These are phyloP conservation scores for Aspergillus bombycis DNA, from an alignment of 2,329 filamentous ascomycete species.

Conservation along the genomic window DNA sequence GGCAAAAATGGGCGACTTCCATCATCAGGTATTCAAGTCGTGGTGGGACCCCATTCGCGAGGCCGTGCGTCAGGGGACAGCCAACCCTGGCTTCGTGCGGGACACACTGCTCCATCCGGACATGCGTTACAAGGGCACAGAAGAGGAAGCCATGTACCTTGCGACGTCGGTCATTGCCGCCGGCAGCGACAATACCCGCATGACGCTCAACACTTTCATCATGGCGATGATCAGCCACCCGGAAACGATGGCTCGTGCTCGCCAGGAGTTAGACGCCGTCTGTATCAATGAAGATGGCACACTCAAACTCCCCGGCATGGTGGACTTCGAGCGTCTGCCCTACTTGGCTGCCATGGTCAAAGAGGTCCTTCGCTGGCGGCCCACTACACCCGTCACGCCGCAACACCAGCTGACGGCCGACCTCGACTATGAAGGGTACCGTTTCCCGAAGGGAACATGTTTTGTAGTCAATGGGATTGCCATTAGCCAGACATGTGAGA, in stretches of 20 bases:
- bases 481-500: too few relatives aligned
- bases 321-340: background rate
- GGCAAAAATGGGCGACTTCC: background rate
- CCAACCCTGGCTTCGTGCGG: too few relatives aligned
- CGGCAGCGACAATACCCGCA: background rate
- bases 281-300: background rate
- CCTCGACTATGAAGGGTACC: too few relatives aligned
- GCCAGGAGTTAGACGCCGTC: background rate
- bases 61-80: too few relatives aligned
- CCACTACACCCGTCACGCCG: background rate
- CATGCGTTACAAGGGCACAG: too few relatives aligned
- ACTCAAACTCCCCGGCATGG: background rate
- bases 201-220: background rate
- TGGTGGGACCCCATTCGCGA: background rate
- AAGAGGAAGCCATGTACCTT: background rate
- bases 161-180: background rate
- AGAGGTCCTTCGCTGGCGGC: background rate
- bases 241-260: too few relatives aligned
- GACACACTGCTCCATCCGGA: too few relatives aligned
- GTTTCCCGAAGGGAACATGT: too few relatives aligned
- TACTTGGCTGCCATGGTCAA: background rate
- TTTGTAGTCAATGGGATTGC: too few relatives aligned
- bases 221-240: background rate
- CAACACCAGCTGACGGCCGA: too few relatives aligned
- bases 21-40: background rate